A percentile compares a stretch with the other conserved stretches of the same genome.
Evolutionary conservation across 1,139 yeast species (phyloP).

Genomic region (Kodamaea derodonti): DNA sequence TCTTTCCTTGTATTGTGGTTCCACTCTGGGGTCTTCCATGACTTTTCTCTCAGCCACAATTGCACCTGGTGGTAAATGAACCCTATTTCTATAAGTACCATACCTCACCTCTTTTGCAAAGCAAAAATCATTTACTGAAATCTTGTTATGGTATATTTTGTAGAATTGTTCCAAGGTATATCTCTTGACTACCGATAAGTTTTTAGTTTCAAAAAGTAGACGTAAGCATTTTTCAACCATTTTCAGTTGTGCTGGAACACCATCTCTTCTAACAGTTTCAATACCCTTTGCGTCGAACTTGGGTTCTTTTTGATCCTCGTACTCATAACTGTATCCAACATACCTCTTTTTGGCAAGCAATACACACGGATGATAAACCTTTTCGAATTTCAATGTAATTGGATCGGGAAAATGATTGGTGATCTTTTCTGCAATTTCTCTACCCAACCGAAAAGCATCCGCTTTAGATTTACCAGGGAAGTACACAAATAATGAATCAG

Average conservation of each 20-base stretch:
- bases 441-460: slow-evolving; percentile 77
- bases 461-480: slow-evolving; percentile 75
- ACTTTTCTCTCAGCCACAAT: slow-evolving; percentile 62
- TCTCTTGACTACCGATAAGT: slow-evolving; percentile 63
- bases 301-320: slow-evolving; percentile 50
- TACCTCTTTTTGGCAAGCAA: slow-evolving; percentile 83
- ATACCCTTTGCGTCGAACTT: slow-evolving; percentile 93
- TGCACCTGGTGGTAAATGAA: slow-evolving; percentile 88
- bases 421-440: slow-evolving; percentile 59
- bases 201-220: slow-evolving; percentile 66
- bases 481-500: slow-evolving; percentile 88
- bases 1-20: slow-evolving; percentile 85
- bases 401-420: slow-evolving; percentile 79
- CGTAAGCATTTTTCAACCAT: slow-evolving; percentile 69
- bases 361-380: slow-evolving; percentile 85
- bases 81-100: slow-evolving; percentile 74
- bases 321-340: slow-evolving; percentile 77
- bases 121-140: slow-evolving; percentile 77
- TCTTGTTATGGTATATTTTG: slow-evolving; percentile 57
- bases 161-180: slow-evolving; percentile 64
- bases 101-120: slow-evolving; percentile 87
- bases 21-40: slow-evolving; percentile 64
- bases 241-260: slow-evolving; percentile 87
- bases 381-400: slow-evolving; percentile 79
- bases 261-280: slow-evolving; percentile 91